Evolutionary conservation across 768 basidiomycete genomes (phyloP), one percentile per base, ranked within the genome.

Genomic region (Suillus variegatus): DNA sequence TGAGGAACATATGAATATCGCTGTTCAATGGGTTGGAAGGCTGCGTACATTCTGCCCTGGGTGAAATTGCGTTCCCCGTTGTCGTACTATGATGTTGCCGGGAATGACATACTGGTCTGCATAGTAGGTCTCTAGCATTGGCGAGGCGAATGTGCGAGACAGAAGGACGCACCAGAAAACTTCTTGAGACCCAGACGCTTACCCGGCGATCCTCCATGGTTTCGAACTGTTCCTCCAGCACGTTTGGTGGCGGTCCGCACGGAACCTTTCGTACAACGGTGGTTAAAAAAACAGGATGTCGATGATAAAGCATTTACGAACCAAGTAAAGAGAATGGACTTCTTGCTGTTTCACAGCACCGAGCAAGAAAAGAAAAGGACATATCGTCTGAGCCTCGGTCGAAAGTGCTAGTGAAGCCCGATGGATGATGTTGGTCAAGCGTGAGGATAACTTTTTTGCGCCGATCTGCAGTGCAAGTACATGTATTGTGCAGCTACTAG

Each of bases 201-300:
- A 68, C 97, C 97, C 14, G 94, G 90, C 0, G 95, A 95, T 66
- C 93, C 92, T 65, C 97, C 89, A 71, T 95, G 91, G 76, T 99
- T 99, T 76, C 91, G 89, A 3, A 95, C 91, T 9, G 91, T 93
- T 47, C 97, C 97, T 71, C 96, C 97, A 54, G 95, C 97, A 51
- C 94, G 89, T 79, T 99, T 99, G 64, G 97, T 98, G 43, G 97
- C 95, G 14, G 92, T 97, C 74, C 97, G 90, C 58, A 97, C 82
- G 51, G 95, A 86, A 38, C 90, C 84, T 84, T 64, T 43, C 32
- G 52, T 3, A 8, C 46, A 13, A 56, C 7, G 14, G 14, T 14
- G 49, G 52, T 72, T 28, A 32, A 43, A 64, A 49, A 74, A 62
- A 16, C 7, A 20, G 4, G 4, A 1, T 10, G 32, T 28, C 4